Base-by-base conservation (phyloP, 139 green algal species). In the Chlamydomonas sphaeroides region DNA sequence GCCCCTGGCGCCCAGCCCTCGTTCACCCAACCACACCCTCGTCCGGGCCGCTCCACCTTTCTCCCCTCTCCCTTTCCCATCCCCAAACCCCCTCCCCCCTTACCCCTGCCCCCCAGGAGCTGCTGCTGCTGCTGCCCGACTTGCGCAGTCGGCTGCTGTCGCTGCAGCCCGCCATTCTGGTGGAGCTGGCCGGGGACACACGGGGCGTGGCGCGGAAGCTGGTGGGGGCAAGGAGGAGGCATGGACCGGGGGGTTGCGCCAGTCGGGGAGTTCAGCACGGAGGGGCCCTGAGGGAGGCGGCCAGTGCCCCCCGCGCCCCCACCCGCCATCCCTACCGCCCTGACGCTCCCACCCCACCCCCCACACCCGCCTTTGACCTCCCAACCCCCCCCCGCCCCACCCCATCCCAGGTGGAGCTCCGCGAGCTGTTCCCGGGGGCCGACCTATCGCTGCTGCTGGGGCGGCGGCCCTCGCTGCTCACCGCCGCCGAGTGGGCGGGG, bases 61-160 rank as follows among this genome's bases (percentile, higher is more conserved):
- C 35, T 0, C 36, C 17, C 1, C 53, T 80, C n/a, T 14, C n/a
- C 63, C 11, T 38, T 25, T 32, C 63, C 21, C 63, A 0, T 39
- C 36, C 35, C 41, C 56, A 14, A 3, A 18, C 18, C n/a, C 11
- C 42, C 17, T 30, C 42, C 30, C 42, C 18, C 28, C 10, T 6
- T 39, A 56, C 39, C 10, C 42, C 18, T 17, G 1, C 14, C 68
- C 35, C 18, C 4, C 33, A 87, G 83, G 83, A 87, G 67, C 57
- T 87, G 39, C 32, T 87, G 45, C 38, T 45, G 42, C 83, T 87
- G 75, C 74, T 87, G 68, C 83, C 83, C 41, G 74, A 79, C 56
- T 35, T 87, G 42, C 68, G 68, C 38, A 35, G 26, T 25, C 76
- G 75, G 48, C 42, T 88, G 84, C 36, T 69, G 39, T 67, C 49